Percentiles rank a stretch among this genome's conserved stretches.
Evolutionary conservation across 768 basidiomycete genomes (phyloP).

Genomic region (Lentinula guzmanii): DNA sequence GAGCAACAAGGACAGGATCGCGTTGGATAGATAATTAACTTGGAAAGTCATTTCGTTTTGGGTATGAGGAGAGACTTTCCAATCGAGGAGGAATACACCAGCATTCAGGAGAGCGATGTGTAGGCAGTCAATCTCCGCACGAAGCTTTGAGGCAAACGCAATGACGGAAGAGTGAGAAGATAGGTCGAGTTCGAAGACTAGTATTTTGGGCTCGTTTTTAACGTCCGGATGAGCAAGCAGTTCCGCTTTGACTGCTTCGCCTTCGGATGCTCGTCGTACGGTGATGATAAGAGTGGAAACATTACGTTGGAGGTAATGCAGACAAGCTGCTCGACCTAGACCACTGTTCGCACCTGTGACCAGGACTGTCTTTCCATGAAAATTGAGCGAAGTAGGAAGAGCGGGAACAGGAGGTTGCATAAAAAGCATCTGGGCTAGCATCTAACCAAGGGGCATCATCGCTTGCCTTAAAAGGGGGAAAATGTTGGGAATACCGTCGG

Average conservation of each 20-base stretch:
- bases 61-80: constrained; percentile 10
- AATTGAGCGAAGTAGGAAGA: constrained; percentile 11
- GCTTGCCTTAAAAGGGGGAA: not conserved
- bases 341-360: constrained; percentile 18
- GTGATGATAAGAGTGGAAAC: constrained; percentile 13
- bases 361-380: constrained; percentile 24
- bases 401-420: constrained; percentile 10
- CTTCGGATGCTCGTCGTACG: constrained; percentile 9
- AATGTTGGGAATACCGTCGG: not conserved
- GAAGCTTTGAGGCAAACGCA: constrained; percentile 10
- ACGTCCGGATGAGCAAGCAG: constrained; percentile 14
- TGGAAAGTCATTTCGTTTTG: constrained; percentile 12
- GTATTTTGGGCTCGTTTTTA: constrained; percentile 9
- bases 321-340: constrained; percentile 10
- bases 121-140: constrained; percentile 8
- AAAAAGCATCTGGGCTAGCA: constrained; percentile 2
- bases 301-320: constrained; percentile 13
- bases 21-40: constrained; percentile 15
- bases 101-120: constrained; percentile 17
- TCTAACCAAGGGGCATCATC: no score
- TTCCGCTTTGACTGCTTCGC: constrained; percentile 8
- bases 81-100: constrained; percentile 9
- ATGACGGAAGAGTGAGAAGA: constrained; percentile 13
- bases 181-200: constrained; percentile 14
- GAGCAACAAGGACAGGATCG: constrained; percentile 13